phyloP scores from a whole-genome alignment of 2,329 filamentous ascomycete genomes.

The Neopestalotiopsis sp. region DNA sequence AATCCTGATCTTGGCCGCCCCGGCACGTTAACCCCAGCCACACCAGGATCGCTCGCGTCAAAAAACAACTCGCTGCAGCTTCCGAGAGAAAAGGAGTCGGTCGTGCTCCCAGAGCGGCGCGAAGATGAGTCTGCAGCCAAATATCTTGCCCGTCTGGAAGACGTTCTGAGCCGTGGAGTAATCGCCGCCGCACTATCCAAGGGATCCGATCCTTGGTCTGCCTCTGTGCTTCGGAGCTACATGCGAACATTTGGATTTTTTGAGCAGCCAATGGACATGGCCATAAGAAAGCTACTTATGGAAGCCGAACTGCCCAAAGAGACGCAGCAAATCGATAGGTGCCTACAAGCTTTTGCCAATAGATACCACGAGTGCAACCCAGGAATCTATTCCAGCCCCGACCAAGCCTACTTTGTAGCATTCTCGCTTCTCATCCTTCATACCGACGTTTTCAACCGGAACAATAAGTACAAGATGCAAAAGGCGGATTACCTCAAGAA shows the following conservation, averaged over 20 bases:
- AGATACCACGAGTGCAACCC: slow-evolving; percentile 98
- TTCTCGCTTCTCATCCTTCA: slow-evolving; percentile 97
- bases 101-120: slow-evolving; percentile 76
- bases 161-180: slow-evolving; percentile 77
- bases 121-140: slow-evolving; percentile 90
- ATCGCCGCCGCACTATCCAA: slow-evolving; percentile 89
- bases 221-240: slow-evolving; percentile 86
- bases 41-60: slow-evolving; percentile 72
- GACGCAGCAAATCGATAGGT: slow-evolving; percentile 96
- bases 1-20: slow-evolving; percentile 77
- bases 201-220: slow-evolving; percentile 82
- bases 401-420: slow-evolving; percentile 97
- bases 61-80: slow-evolving; percentile 86
- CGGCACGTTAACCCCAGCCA: slow-evolving; percentile 71
- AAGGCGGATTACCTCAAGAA: slow-evolving; percentile 95
- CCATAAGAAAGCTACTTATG: slow-evolving; percentile 93
- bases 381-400: slow-evolving; percentile 87
- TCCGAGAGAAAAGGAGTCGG: slow-evolving; percentile 64
- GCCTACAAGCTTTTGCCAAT: slow-evolving; percentile 92
- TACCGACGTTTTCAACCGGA: slow-evolving; percentile 99
- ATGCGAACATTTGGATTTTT: slow-evolving; percentile 97
- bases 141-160: slow-evolving; percentile 85
- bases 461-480: slow-evolving; percentile 99
- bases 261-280: slow-evolving; percentile 97
- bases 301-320: slow-evolving; percentile 95